Percentiles rank a stretch among this genome's conserved stretches.
These are phyloP conservation scores for Tetrastigma voinierianum DNA, from an alignment of 164 flowering plant species.

Conservation along the genomic window DNA sequence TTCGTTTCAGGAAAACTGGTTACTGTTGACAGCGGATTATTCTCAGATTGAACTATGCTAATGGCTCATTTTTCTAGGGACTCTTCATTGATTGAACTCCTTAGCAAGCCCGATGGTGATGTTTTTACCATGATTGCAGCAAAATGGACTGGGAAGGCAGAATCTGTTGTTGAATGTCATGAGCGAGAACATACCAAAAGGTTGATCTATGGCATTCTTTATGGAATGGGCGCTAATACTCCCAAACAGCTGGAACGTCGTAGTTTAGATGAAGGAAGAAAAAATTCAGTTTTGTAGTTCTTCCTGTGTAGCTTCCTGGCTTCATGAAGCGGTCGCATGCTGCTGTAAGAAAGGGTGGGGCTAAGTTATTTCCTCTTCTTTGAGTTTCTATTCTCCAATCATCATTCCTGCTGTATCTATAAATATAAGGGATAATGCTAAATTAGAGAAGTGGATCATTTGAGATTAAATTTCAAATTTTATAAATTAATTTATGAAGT, in stretches of 20 bases:
- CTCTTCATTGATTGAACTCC: slow-evolving; percentile 59
- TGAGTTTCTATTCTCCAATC: not conserved
- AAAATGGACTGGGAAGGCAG: slow-evolving; percentile 77
- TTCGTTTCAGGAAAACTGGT: slow-evolving; percentile 76
- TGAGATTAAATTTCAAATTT: not conserved
- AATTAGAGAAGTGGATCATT: not conserved
- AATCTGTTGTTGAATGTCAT: slow-evolving; percentile 45
- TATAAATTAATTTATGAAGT: too few species aligned
- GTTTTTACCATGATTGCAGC: slow-evolving; percentile 90
- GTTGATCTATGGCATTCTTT: slow-evolving; percentile 92
- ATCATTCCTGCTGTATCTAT: not conserved
- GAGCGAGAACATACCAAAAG: slow-evolving; percentile 90
- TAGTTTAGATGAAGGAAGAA: slow-evolving; percentile 69
- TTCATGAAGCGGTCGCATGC: slow-evolving; percentile 60
- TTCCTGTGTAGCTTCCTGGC: slow-evolving; percentile 95
- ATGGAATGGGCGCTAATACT: slow-evolving; percentile 92
- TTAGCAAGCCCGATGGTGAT: slow-evolving; percentile 74
- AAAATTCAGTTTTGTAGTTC: slow-evolving; percentile 79
- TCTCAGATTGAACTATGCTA: slow-evolving; percentile 94
- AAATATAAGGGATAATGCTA: not conserved
- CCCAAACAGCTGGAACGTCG: slow-evolving; percentile 86
- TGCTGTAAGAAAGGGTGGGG: slow-evolving; percentile 86
- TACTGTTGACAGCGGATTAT: slow-evolving; percentile 88
- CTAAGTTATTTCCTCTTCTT: slow-evolving; percentile 2
- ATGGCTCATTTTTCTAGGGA: slow-evolving; percentile 99